Conservation (phyloP, 768 basidiomycete genomes). For the Hypholoma sublateritium region DNA sequence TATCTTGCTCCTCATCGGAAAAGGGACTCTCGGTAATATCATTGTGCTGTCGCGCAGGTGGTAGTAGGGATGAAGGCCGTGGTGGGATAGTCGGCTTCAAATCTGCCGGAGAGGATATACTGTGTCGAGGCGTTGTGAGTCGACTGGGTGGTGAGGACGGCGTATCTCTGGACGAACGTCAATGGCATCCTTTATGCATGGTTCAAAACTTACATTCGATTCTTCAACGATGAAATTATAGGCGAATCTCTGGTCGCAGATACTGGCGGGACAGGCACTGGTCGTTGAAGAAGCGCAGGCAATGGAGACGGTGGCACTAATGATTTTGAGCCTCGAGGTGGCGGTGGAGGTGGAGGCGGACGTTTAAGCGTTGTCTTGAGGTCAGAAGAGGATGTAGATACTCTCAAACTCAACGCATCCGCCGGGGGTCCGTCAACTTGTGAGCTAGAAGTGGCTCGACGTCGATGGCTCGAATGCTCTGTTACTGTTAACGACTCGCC, state of each 20-base stretch:
- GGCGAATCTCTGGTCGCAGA: slow-evolving; percentile 13
- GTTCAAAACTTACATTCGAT: slow-evolving; percentile 24
- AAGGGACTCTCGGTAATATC: slow-evolving; percentile 14
- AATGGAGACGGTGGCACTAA: slow-evolving; percentile 40
- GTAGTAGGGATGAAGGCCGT: slow-evolving; percentile 8
- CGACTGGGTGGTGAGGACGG: slow-evolving; percentile 3
- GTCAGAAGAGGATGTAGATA: slow-evolving; percentile 57
- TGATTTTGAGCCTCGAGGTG: slow-evolving; percentile 35
- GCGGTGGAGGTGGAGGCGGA: slow-evolving; percentile 61
- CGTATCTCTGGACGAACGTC: too few relatives aligned
- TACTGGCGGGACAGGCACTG: slow-evolving; percentile 40
- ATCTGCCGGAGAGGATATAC: slow-evolving; percentile 15
- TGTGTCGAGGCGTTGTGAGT: slow-evolving; percentile 14
- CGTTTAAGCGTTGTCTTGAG: slow-evolving; percentile 43
- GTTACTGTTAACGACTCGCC: slow-evolving; percentile 24
- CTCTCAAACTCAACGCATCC: slow-evolving; percentile 34
- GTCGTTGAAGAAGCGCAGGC: slow-evolving; percentile 52
- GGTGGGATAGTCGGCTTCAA: slow-evolving; percentile 22
- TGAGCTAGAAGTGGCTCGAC: slow-evolving; percentile 35
- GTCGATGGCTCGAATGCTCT: slow-evolving; percentile 37
- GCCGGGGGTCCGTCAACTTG: slow-evolving; percentile 25
- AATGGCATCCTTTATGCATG: slow-evolving; percentile 6
- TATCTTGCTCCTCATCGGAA: slow-evolving; percentile 19
- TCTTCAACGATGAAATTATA: slow-evolving; percentile 19
- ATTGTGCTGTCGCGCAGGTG: slow-evolving; percentile 6